phyloP scores from a whole-genome alignment of 2,329 filamentous ascomycete species.

The Calonectria montana region DNA sequence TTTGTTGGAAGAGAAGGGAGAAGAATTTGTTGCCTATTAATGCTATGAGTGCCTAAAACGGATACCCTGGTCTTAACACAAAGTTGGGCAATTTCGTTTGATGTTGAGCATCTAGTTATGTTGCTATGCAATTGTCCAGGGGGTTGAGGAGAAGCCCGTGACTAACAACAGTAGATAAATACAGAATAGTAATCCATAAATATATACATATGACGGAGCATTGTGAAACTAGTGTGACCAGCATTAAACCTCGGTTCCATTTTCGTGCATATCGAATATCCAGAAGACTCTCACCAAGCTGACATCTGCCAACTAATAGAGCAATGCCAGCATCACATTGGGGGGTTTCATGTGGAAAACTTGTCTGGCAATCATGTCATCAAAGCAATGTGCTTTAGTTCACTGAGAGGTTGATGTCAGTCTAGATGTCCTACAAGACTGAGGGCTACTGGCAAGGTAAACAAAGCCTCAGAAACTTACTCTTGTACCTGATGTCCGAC shows the following conservation, averaged over 20 bases:
- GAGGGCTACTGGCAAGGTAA: not conserved
- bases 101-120: not conserved
- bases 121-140: not conserved
- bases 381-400: slow-evolving; percentile 65
- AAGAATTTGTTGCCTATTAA: not conserved
- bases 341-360: not conserved
- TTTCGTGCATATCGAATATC: not conserved
- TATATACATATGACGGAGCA: not conserved
- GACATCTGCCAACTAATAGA: not conserved
- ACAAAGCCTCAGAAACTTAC: slow-evolving; percentile 49
- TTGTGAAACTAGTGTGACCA: too few species aligned
- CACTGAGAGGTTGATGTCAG: slow-evolving; percentile 47
- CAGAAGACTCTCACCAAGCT: too few species aligned
- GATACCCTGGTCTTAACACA: not conserved
- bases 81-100: not conserved
- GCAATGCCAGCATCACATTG: not conserved
- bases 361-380: slow-evolving; percentile 52
- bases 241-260: not conserved
- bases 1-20: not conserved
- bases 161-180: not conserved
- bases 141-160: not conserved
- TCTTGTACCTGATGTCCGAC: slow-evolving; percentile 69
- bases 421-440: not conserved
- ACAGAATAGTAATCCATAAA: not conserved
- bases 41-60: not conserved